A percentile compares a stretch with the other conserved stretches of the same genome.
Conservation (phyloP, 108 stramenopile species). For the Chaetoceros muelleri region DNA sequence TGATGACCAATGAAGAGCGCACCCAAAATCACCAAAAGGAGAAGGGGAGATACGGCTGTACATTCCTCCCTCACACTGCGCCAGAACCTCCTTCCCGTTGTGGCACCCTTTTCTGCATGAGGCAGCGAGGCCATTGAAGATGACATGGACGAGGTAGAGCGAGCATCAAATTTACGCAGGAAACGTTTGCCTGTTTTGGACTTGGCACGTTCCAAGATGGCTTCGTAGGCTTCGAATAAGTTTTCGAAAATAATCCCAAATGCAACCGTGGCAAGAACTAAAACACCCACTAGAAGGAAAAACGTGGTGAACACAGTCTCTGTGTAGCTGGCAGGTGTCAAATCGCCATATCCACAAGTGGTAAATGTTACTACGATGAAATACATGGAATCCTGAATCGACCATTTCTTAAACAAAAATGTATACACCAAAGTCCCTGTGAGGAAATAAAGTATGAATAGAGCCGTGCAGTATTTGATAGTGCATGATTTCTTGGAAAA, state of each 20-base stretch:
- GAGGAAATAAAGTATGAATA: constrained; percentile 11
- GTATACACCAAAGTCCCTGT: constrained; percentile 27
- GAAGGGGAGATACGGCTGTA: background rate
- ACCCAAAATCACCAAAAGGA: background rate
- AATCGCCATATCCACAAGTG: constrained; percentile 67
- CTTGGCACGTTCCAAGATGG: background rate
- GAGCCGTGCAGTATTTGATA: background rate
- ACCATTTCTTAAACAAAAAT: constrained; percentile 42
- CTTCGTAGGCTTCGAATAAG: constrained; percentile 20
- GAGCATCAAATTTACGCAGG: background rate
- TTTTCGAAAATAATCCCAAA: constrained; percentile 37
- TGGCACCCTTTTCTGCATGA: no score
- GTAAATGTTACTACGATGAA: constrained; percentile 58
- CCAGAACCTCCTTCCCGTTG: no score
- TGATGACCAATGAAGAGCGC: background rate
- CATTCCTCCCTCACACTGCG: no score
- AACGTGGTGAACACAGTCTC: constrained; percentile 30
- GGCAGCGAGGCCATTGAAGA: background rate
- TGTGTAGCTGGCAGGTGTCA: constrained; percentile 16
- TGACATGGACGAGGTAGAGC: no score
- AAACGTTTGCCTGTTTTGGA: background rate
- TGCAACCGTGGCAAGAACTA: constrained; percentile 29
- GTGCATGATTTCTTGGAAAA: background rate
- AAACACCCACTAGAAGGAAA: constrained; percentile 35
- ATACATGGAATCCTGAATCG: constrained; percentile 45